These are phyloP conservation scores for Paecilomyces niveus DNA, from an alignment of 2,329 filamentous ascomycete species.

Conservation along the genomic window DNA sequence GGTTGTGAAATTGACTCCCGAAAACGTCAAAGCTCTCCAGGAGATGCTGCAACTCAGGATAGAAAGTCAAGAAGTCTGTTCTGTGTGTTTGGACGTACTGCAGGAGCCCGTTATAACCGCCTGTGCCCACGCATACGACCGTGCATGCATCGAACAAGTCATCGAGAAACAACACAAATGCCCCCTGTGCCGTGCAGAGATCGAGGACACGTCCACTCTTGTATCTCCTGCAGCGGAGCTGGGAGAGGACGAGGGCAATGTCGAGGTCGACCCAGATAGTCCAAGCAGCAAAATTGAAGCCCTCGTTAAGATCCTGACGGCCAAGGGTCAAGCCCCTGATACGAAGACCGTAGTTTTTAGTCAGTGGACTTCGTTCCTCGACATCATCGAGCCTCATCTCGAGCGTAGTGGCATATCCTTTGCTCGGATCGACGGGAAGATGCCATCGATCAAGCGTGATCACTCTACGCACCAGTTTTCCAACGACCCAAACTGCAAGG, in stretches of 20 bases:
- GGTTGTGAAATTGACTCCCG: slow-evolving; percentile 61
- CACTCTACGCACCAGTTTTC: slow-evolving; percentile 61
- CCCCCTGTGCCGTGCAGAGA: slow-evolving; percentile 70
- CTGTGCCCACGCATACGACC: slow-evolving; percentile 76
- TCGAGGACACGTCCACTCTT: slow-evolving; percentile 55
- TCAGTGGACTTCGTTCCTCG: slow-evolving; percentile 72
- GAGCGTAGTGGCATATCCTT: slow-evolving; percentile 53
- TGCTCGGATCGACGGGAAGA: slow-evolving; percentile 72
- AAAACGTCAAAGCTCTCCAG: slow-evolving; percentile 66
- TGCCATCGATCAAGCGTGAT: slow-evolving; percentile 64
- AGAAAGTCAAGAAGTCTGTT: slow-evolving; percentile 74
- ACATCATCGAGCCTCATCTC: slow-evolving; percentile 66
- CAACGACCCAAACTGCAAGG: slow-evolving; percentile 57
- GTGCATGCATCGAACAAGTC: slow-evolving; percentile 64
- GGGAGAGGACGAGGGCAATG: slow-evolving; percentile 41
- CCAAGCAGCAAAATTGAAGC: slow-evolving; percentile 79
- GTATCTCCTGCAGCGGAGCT: slow-evolving; percentile 59
- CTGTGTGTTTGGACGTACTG: slow-evolving; percentile 69
- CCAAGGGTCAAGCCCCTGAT: slow-evolving; percentile 54
- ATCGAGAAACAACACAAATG: slow-evolving; percentile 73
- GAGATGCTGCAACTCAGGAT: slow-evolving; percentile 68
- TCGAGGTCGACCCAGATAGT: slow-evolving; percentile 53
- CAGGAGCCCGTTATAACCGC: slow-evolving; percentile 72
- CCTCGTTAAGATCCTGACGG: slow-evolving; percentile 65
- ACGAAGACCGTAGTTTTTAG: slow-evolving; percentile 79